Conservation (phyloP, 441 rosid genomes). For the Jatropha multifida region DNA sequence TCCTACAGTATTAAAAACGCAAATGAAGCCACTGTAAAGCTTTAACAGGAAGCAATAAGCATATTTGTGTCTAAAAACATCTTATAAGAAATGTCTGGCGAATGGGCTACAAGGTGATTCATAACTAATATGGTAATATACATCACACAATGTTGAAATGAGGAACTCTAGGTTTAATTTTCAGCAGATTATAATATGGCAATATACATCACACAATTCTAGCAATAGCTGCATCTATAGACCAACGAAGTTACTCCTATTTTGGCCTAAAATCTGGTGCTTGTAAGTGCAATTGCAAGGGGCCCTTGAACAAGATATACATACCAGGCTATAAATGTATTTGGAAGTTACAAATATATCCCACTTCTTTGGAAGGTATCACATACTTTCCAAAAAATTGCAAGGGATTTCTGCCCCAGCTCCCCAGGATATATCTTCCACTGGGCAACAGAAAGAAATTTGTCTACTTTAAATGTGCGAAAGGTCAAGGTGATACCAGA, state of each 20-base stretch:
- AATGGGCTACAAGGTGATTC: not conserved
- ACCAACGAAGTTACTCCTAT: too few relatives aligned
- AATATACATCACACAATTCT: too few relatives aligned
- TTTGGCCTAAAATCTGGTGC: too few relatives aligned
- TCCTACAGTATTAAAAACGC: conserved; percentile 46
- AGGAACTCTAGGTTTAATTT: not conserved
- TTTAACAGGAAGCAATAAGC: not conserved
- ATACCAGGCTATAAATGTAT: not conserved
- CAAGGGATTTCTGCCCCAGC: not conserved
- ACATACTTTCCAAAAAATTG: not conserved
- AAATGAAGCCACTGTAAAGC: not conserved
- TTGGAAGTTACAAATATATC: not conserved
- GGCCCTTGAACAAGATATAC: not conserved
- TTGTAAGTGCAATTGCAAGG: too few relatives aligned
- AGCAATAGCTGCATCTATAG: too few relatives aligned
- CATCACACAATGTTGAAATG: not conserved
- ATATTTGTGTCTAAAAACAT: not conserved
- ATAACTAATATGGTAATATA: not conserved
- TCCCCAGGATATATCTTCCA: not conserved
- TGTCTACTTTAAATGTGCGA: not conserved
- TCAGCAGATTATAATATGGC: too few relatives aligned
- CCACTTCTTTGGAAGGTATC: not conserved
- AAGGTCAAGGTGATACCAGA: not conserved
- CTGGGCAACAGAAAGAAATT: not conserved
- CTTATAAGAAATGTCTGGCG: not conserved